phyloP scores from a whole-genome alignment of 805 yeast species.

The Suhomyces emberorum region DNA sequence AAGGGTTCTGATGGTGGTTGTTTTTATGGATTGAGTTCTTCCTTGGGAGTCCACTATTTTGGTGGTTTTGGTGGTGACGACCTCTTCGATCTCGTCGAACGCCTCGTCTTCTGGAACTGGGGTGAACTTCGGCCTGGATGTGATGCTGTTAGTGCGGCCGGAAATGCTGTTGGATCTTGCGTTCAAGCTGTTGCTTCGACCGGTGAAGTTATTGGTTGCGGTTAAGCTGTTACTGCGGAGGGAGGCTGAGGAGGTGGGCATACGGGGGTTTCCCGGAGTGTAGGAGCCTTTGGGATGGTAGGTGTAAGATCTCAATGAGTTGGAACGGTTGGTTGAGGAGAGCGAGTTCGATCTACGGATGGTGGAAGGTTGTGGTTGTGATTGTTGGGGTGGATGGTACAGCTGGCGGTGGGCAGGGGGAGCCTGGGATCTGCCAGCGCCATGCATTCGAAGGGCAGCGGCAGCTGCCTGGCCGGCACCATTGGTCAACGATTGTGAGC shows the following conservation, averaged over 20 bases:
- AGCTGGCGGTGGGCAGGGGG: conserved; percentile 5
- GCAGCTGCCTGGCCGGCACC: conserved; percentile 41
- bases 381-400: conserved; percentile 9
- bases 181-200: too few relatives aligned
- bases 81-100: conserved; percentile 14
- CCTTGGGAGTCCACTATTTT: conserved; percentile 40
- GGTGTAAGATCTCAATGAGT: conserved; percentile 34
- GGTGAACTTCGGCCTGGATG: background rate
- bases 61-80: conserved; percentile 42
- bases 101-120: conserved; percentile 11
- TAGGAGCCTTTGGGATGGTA: conserved; percentile 41
- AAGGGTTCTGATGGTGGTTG: conserved; percentile 33
- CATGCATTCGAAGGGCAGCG: conserved; percentile 37
- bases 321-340: conserved; percentile 19
- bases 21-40: conserved; percentile 37
- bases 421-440: background rate
- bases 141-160: conserved; percentile 2
- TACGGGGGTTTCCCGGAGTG: conserved; percentile 21
- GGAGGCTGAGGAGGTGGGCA: conserved; percentile 1
- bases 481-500: conserved; percentile 25
- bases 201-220: background rate
- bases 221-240: conserved; percentile 1
- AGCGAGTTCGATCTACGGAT: conserved; percentile 22
- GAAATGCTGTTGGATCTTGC: too few relatives aligned
- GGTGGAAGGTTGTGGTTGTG: conserved; percentile 4